Evolutionary conservation across 805 yeast genomes (phyloP).

Genomic region (Metschnikowia similis): DNA sequence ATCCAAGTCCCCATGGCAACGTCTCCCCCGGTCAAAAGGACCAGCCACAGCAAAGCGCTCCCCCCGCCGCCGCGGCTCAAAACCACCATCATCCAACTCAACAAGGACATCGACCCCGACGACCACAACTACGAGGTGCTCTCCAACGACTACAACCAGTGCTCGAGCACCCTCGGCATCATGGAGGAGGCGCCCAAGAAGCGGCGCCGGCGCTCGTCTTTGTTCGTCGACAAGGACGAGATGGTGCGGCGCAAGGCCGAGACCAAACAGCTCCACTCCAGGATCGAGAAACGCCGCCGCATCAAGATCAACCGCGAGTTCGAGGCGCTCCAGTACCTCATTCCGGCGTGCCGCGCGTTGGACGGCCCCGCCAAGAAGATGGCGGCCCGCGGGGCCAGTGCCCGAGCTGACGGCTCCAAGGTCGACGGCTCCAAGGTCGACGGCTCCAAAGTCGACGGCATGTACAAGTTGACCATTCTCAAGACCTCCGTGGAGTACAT

Average conservation of each 20-base stretch:
- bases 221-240: slow-evolving; percentile 37
- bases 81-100: slow-evolving; percentile 42
- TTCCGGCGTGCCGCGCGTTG: slow-evolving; percentile 71
- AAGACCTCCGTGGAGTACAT: slow-evolving; percentile 84
- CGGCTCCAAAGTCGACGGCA: slow-evolving; percentile 47
- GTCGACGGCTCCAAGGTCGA: background rate
- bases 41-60: background rate
- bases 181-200: slow-evolving; percentile 20
- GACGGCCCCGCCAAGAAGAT: slow-evolving; percentile 14
- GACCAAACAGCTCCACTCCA: slow-evolving; percentile 56
- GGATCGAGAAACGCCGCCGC: slow-evolving; percentile 75
- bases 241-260: slow-evolving; percentile 37
- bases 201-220: slow-evolving; percentile 37
- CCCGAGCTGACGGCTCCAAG: background rate
- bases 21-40: no score
- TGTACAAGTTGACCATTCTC: slow-evolving; percentile 76
- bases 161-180: background rate
- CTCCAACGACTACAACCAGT: slow-evolving; percentile 32
- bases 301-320: slow-evolving; percentile 78
- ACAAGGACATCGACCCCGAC: slow-evolving; percentile 39
- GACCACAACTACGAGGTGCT: slow-evolving; percentile 41
- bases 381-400: slow-evolving; percentile 13
- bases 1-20: no score
- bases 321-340: slow-evolving; percentile 69
- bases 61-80: slow-evolving; percentile 42